Percentiles rank a stretch among this genome's conserved stretches.
phyloP scores from a whole-genome alignment of 495 filamentous ascomycete genomes.

The Penicillium coffeae region DNA sequence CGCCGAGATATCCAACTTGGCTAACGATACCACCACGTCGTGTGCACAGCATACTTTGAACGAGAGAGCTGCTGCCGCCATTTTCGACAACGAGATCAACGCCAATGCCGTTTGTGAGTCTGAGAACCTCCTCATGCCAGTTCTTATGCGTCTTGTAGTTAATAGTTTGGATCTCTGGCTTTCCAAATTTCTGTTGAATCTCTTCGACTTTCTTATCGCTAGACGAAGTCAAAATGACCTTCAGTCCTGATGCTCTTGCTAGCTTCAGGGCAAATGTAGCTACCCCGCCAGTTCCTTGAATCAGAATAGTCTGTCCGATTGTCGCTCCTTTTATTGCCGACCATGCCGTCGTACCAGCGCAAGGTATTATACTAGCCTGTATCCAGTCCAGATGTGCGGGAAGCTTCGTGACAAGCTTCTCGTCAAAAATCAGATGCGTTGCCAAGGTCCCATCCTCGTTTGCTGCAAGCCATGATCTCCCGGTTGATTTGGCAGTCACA shows the following conservation, averaged over 20 bases:
- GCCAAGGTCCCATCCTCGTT: slow-evolving; percentile 38
- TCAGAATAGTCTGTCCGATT: slow-evolving; percentile 35
- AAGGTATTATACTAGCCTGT: slow-evolving; percentile 27
- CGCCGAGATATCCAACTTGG: slow-evolving; percentile 39
- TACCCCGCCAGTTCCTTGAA: slow-evolving; percentile 42
- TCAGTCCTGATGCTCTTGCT: slow-evolving; percentile 26
- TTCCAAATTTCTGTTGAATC: slow-evolving; percentile 11
- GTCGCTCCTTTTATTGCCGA: slow-evolving; percentile 27
- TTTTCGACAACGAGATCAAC: slow-evolving; percentile 41
- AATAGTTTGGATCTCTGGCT: slow-evolving; percentile 22
- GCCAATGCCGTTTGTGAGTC: slow-evolving; percentile 29
- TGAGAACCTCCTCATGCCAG: slow-evolving; percentile 34
- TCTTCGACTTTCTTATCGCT: slow-evolving; percentile 29
- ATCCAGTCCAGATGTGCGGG: slow-evolving; percentile 30
- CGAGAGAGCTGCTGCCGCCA: slow-evolving; percentile 29
- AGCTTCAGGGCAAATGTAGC: slow-evolving; percentile 34
- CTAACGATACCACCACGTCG: slow-evolving; percentile 34
- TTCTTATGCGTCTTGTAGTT: slow-evolving; percentile 31
- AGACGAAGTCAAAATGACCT: slow-evolving; percentile 33
- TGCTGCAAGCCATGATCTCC: slow-evolving; percentile 29
- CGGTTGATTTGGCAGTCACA: slow-evolving; percentile 20
- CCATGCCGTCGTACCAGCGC: slow-evolving; percentile 42
- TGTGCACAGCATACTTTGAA: slow-evolving; percentile 33
- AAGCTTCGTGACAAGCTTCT: slow-evolving; percentile 22
- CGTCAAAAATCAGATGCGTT: slow-evolving; percentile 31